Percentiles rank a stretch among this genome's conserved stretches.
These are phyloP conservation scores for Volvox africanus DNA, from an alignment of 139 green algal species.

Conservation along the genomic window DNA sequence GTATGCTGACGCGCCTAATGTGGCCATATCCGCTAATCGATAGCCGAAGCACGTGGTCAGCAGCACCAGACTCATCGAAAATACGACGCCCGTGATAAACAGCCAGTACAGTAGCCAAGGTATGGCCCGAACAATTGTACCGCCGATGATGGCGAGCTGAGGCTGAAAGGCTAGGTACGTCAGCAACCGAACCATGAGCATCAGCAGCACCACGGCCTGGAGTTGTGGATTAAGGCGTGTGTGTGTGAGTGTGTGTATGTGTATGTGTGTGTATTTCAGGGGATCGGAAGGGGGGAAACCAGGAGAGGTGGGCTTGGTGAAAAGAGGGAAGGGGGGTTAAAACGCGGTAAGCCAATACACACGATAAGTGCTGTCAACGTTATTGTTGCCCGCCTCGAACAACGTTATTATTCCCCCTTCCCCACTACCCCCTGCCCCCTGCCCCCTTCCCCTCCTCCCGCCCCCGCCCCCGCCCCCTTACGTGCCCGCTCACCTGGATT, in stretches of 20 bases:
- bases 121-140: constrained; percentile 30
- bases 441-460: not conserved
- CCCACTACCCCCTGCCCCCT: not conserved
- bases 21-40: constrained; percentile 17
- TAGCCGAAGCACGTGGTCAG: constrained; percentile 42
- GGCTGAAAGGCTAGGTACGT: constrained; percentile 60
- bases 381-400: no score
- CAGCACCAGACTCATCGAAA: constrained; percentile 29
- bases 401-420: not conserved
- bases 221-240: not conserved
- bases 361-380: not conserved
- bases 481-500: constrained; percentile 26
- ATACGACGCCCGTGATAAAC: constrained; percentile 9
- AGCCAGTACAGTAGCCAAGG: constrained; percentile 52
- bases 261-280: not conserved
- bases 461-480: not conserved
- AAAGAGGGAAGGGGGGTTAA: not conserved
- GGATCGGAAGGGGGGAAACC: not conserved
- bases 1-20: not conserved
- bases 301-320: not conserved
- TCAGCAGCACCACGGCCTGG: constrained; percentile 46
- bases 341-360: not conserved
- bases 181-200: constrained; percentile 60
- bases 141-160: constrained; percentile 46
- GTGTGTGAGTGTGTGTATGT: not conserved